Evolutionary conservation across 305 asterid species (phyloP).

Genomic region (Solanum hybrid): DNA sequence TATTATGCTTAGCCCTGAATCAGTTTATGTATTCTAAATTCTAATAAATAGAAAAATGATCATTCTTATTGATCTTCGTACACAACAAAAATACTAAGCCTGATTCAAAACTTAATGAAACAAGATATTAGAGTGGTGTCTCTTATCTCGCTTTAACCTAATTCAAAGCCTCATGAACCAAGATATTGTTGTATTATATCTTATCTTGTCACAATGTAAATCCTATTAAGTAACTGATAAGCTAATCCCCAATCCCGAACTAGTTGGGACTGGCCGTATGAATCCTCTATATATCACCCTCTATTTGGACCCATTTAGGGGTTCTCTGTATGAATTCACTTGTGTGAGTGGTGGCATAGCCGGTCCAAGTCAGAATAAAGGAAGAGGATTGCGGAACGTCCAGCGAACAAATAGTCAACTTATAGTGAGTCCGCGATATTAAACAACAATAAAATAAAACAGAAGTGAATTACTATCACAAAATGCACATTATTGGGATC

Average conservation of each 20-base stretch:
- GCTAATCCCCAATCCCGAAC: not conserved
- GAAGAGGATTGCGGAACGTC: not conserved
- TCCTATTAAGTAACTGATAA: not conserved
- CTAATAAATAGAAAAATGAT: not conserved
- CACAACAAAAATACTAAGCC: not conserved
- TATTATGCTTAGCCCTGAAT: not conserved
- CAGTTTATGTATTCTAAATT: not conserved
- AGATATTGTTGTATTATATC: not conserved
- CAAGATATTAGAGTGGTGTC: not conserved
- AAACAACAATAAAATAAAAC: not conserved
- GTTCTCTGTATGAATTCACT: not conserved
- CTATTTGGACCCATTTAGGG: not conserved
- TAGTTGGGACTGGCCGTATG: not conserved
- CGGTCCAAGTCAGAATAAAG: not conserved
- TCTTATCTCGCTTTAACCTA: not conserved
- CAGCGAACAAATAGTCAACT: not conserved
- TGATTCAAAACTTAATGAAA: not conserved
- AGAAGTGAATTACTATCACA: not conserved
- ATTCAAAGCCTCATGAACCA: not conserved
- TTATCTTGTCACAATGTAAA: not conserved
- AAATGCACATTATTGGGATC: not conserved
- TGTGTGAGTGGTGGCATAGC: not conserved
- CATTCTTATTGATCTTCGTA: not conserved
- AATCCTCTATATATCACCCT: not conserved
- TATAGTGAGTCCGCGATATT: not conserved